These are phyloP conservation scores for Nakazawaea peltata DNA, from an alignment of 805 yeast species.

Conservation along the genomic window DNA sequence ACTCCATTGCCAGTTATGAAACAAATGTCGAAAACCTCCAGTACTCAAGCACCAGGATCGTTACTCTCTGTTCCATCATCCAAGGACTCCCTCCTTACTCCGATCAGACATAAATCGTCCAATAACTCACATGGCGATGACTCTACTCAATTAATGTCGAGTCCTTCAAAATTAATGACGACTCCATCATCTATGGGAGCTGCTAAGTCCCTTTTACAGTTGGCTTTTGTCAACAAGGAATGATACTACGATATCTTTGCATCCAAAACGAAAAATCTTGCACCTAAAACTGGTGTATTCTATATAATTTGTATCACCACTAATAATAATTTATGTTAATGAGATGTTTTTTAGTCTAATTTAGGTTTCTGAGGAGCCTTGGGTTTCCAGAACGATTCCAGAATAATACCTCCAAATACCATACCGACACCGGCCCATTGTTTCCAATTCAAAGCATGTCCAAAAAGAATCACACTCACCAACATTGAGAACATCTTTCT, in stretches of 20 bases:
- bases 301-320: no score
- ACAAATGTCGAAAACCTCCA: no score
- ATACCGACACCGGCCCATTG: constrained; percentile 78
- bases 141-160: constrained; percentile 21
- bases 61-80: constrained; percentile 11
- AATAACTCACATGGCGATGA: constrained; percentile 9
- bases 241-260: no score
- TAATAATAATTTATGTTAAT: no score
- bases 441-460: constrained; percentile 52
- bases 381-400: constrained; percentile 57
- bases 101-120: constrained; percentile 2
- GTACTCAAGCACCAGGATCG: constrained; percentile 7
- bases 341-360: no score
- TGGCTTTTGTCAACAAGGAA: constrained; percentile 26
- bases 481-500: constrained; percentile 96
- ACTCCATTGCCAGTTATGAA: constrained; percentile 16
- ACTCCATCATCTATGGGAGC: constrained; percentile 43
- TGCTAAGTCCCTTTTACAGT: constrained; percentile 33
- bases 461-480: constrained; percentile 76
- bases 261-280: no score
- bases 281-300: no score
- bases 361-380: no score
- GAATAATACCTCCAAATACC: constrained; percentile 81
- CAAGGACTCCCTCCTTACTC: constrained; percentile 1
- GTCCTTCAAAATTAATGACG: constrained; percentile 31